Base-by-base conservation (phyloP, 345 rosid genomes). In the Turnera subulata region DNA sequence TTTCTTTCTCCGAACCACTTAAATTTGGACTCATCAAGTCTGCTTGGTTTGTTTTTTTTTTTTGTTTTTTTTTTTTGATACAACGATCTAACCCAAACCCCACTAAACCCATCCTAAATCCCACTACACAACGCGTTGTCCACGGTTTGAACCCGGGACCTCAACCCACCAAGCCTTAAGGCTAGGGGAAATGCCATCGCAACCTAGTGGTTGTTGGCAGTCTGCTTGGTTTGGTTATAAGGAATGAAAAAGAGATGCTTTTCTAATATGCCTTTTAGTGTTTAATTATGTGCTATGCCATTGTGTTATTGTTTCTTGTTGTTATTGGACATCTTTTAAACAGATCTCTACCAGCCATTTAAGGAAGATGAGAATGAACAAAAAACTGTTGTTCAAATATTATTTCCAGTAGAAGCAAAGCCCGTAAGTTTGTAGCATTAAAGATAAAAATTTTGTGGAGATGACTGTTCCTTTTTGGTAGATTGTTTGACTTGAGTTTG, bases 281-380 rank as follows among this genome's bases (percentile, higher is more conserved):
- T 65, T 21, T 50, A 2, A 15, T 46, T 25, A 32, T 29, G 4
- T 29, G 35, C 35, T 29, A 29, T 4, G 35, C 35, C 35, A 29
- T 8, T 29, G 35, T 3, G 4, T 29, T 29, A 29, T 3, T 29
- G 35, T 29, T 3, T 29, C n/a, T n/a, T n/a, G n/a, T 3, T 29
- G 35, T 29, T 29, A 29, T 8, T 29, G 35, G 35, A 3, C 5
- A 29, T 8, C 35, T 43, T 50, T 55, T 63, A 46, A 56, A 59
- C 75, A 94, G 99, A 94, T 80, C 84, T 90, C 68, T 85, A 88
- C 66, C 78, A 94, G 38, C 99, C 99, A 21, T 76, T 90, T 17
- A 77, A 76, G 85, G 91, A 90, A 73, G 96, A 90, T 63, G 91
- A 85, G 62, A 64, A 84, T 61, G 97, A 90, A 58, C 96, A 88